Percentiles rank a stretch among this genome's conserved stretches.
These are phyloP conservation scores for Cryptococcus wingfieldii DNA, from an alignment of 1,284 basidiomycete species.

Conservation along the genomic window DNA sequence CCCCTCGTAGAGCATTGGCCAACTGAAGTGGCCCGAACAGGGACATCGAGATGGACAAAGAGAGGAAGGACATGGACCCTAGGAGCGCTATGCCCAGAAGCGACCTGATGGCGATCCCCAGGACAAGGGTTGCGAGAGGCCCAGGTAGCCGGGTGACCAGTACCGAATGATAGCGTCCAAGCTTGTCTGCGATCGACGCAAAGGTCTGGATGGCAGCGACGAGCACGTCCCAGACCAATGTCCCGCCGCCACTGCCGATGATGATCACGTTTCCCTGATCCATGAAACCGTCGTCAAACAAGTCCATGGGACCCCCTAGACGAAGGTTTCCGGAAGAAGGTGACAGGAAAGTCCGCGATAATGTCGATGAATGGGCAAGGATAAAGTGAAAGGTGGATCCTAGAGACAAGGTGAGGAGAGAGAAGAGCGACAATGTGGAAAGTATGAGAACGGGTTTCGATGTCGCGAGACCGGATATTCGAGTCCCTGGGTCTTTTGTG, in stretches of 20 bases:
- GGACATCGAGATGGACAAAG: constrained; percentile 35
- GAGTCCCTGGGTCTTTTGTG: constrained; percentile 23
- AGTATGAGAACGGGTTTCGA: constrained; percentile 36
- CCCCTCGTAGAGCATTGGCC: constrained; percentile 38
- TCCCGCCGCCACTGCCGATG: constrained; percentile 25
- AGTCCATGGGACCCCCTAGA: constrained; percentile 6
- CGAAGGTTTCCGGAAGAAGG: background rate
- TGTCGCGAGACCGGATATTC: constrained; percentile 42
- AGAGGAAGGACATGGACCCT: constrained; percentile 42
- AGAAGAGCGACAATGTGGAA: constrained; percentile 36
- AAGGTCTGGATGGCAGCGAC: constrained; percentile 33
- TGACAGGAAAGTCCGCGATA: constrained; percentile 9
- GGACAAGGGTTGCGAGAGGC: constrained; percentile 4
- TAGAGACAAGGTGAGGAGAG: constrained; percentile 25
- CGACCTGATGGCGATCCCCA: constrained; percentile 27
- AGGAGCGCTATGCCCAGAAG: constrained; percentile 44
- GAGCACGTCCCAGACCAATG: constrained; percentile 35
- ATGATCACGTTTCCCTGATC: constrained; percentile 20
- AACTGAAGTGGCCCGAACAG: constrained; percentile 45
- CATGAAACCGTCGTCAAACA: constrained; percentile 14
- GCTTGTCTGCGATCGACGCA: constrained; percentile 24
- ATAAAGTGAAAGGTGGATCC: constrained; percentile 32
- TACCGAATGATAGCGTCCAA: constrained; percentile 7
- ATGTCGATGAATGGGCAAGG: constrained; percentile 14
- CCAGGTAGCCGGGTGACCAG: background rate